These are phyloP conservation scores for Talaromyces nanjingensis DNA, from an alignment of 495 filamentous ascomycete genomes.

Conservation along the genomic window DNA sequence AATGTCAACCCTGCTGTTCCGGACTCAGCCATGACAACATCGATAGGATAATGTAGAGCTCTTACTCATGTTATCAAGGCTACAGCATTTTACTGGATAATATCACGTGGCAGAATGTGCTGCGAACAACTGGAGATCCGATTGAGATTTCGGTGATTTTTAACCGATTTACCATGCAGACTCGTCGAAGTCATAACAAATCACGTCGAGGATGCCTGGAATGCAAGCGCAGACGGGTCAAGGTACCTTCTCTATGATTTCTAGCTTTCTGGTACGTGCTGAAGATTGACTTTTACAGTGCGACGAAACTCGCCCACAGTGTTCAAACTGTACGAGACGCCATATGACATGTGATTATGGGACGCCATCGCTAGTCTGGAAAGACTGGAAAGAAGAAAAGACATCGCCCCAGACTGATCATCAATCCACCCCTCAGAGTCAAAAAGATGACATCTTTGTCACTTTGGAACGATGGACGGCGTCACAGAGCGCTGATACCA, in stretches of 20 bases:
- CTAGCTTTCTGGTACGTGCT: background rate
- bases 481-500: constrained; percentile 16
- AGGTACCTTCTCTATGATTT: constrained; percentile 19
- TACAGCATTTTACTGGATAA: background rate
- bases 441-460: background rate
- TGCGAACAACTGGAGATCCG: background rate
- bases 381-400: background rate
- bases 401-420: background rate
- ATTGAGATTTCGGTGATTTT: background rate
- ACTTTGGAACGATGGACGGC: background rate
- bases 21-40: background rate
- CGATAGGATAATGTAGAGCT: background rate
- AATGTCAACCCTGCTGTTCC: too few species aligned
- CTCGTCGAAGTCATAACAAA: constrained; percentile 19
- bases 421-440: background rate
- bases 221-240: constrained; percentile 29
- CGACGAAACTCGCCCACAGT: constrained; percentile 19
- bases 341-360: constrained; percentile 34
- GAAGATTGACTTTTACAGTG: background rate
- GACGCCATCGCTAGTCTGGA: constrained; percentile 23
- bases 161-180: background rate
- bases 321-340: constrained; percentile 34
- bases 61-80: background rate
- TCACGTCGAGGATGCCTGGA: constrained; percentile 22
- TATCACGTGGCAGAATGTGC: background rate